A percentile compares a stretch with the other conserved stretches of the same genome.
These are phyloP conservation scores for Pueraria montana DNA, from an alignment of 306 rosid genomes.

Conservation along the genomic window DNA sequence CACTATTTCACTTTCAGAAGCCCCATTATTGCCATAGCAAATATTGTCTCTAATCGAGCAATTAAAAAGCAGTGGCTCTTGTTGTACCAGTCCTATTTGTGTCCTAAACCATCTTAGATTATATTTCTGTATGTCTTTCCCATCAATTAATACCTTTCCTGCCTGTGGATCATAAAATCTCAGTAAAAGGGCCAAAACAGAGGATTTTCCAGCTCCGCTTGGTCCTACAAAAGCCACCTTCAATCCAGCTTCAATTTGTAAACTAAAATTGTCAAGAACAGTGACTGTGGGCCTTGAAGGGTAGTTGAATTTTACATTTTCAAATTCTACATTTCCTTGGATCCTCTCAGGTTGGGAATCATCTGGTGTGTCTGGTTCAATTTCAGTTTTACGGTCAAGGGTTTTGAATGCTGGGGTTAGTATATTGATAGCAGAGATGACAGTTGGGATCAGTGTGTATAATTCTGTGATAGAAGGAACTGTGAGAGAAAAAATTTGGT, in stretches of 20 bases:
- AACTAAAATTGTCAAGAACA: conserved; percentile 73
- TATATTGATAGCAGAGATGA: conserved; percentile 75
- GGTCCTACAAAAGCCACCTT: conserved; percentile 88
- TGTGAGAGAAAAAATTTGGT: conserved; percentile 94
- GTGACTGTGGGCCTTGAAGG: conserved; percentile 77
- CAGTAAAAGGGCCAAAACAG: conserved; percentile 78
- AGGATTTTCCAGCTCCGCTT: conserved; percentile 90
- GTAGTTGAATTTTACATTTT: conserved; percentile 66
- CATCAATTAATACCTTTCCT: conserved; percentile 75
- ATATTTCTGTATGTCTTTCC: conserved; percentile 71
- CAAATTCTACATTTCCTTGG: conserved; percentile 72
- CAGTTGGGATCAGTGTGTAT: conserved; percentile 89
- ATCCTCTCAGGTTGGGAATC: conserved; percentile 57
- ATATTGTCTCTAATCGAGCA: conserved; percentile 78
- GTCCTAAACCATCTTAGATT: conserved; percentile 81
- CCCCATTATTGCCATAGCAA: conserved; percentile 70
- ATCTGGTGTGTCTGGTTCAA: conserved; percentile 69
- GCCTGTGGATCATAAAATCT: conserved; percentile 76
- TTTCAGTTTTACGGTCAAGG: conserved; percentile 81
- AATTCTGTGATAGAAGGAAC: conserved; percentile 93
- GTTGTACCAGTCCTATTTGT: conserved; percentile 88
- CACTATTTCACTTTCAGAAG: conserved; percentile 79
- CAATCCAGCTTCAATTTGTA: conserved; percentile 74
- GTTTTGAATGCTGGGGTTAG: conserved; percentile 86
- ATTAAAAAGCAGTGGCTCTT: conserved; percentile 90